Conservation (phyloP, 208 protist species). For the Trypanosoma theileri region DNA sequence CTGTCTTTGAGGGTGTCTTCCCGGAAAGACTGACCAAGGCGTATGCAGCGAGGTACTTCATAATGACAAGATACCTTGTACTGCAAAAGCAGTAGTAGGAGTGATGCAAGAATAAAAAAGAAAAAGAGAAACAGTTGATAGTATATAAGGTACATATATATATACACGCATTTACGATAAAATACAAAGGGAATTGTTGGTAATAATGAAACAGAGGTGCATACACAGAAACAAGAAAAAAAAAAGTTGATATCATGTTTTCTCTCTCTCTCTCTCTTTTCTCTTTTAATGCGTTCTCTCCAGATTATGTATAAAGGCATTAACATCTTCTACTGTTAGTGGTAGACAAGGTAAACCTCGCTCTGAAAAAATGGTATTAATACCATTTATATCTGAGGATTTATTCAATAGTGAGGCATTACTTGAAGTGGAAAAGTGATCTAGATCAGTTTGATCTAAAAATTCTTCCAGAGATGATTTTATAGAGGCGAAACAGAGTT, state of each 20-base stretch:
- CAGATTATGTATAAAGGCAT: slow-evolving; percentile 40
- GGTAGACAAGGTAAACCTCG: slow-evolving; percentile 41
- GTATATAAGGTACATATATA: no score
- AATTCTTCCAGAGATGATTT: slow-evolving; percentile 15
- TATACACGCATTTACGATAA: no score
- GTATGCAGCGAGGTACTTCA: slow-evolving; percentile 90
- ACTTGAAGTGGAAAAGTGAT: not conserved
- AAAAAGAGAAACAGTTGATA: slow-evolving; percentile 16
- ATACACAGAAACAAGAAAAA: not conserved
- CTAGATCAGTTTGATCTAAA: slow-evolving; percentile 15
- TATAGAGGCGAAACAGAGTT: not conserved
- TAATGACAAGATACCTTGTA: slow-evolving; percentile 10
- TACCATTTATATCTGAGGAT: not conserved
- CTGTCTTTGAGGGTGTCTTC: slow-evolving; percentile 72
- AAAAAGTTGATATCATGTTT: not conserved
- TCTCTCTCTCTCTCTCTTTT: not conserved
- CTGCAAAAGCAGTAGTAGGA: slow-evolving; percentile 1
- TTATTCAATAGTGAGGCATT: not conserved
- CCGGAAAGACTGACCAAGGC: slow-evolving; percentile 86
- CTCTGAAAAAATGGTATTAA: slow-evolving; percentile 23
- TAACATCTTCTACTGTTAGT: slow-evolving; percentile 29
- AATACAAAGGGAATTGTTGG: no score
- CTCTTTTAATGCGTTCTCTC: slow-evolving; percentile 48
- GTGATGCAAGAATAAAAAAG: not conserved
- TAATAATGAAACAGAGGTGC: no score